Evolutionary conservation across 176 grass and related monocot genomes (phyloP), one percentile per base, ranked within the genome.

Genomic region (Aegilops bicornis): DNA sequence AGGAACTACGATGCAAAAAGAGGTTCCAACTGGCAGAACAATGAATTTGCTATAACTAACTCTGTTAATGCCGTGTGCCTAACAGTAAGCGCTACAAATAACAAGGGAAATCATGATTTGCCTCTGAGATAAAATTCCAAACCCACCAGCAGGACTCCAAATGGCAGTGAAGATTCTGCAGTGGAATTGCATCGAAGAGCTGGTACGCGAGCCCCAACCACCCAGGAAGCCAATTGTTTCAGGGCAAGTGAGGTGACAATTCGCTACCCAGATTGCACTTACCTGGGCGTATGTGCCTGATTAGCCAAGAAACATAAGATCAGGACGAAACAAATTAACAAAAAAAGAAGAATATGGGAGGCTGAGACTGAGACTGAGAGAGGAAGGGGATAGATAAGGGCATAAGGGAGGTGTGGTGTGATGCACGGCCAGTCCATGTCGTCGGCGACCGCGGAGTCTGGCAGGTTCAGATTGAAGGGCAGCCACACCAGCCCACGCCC

Each of bases 181-280:
- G 79, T 31, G 45, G 23, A 77, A 69, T 69, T 83, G 56, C 32
- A 47, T 60, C 62, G 47, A 88, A 69, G 63, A 76, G 72, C 31
- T 70, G 72, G 45, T 15, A 31, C 52, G 72, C 63, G 43, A 61
- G 69, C 9, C 17, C 7, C 16, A 24, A 5, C 17, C 32, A 32
- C 35, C 35, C 0, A 43, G 30, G 16, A 70, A 79, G 27, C 6
- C 15, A 8, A 6, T 39, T 3, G 36, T 6, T 6, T 5, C 8
- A 42, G 23, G 15, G 45, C 24, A 16, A 11, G 8, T 63, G 16
- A 23, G 9, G 8, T 24, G 65, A 12, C 63, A 29, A 32, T 72
- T 71, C 67, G 22, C 12, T 17, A 3, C 6, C 37, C 1, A 25
- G 64, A 78, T 43, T 79, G 19, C 32, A 50, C 29, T 68, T 40